Conservation (phyloP, 2,329 filamentous ascomycete species). For the Bipolaris bicolor region DNA sequence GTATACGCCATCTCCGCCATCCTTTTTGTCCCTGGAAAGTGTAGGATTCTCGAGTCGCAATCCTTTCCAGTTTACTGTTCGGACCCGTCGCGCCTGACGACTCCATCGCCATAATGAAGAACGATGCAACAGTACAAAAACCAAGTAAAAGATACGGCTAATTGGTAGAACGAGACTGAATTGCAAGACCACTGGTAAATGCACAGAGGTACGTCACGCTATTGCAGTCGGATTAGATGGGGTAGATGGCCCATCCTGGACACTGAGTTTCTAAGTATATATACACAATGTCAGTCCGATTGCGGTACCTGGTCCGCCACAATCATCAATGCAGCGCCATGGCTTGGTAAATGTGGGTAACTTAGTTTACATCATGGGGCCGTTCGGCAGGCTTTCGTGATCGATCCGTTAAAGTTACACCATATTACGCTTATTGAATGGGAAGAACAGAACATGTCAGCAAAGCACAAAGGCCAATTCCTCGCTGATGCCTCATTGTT, state of each 20-base stretch:
- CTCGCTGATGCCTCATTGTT: neutral
- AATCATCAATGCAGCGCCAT: neutral
- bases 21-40: conserved; percentile 48
- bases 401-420: neutral
- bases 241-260: neutral
- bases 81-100: neutral
- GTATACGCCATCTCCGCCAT: conserved; percentile 51
- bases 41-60: conserved; percentile 36
- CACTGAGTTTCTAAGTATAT: neutral
- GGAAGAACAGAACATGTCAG: neutral
- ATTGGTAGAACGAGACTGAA: neutral
- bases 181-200: neutral
- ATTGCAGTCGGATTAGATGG: neutral
- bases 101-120: conserved; percentile 3
- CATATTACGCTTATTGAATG: neutral
- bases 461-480: neutral
- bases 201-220: neutral
- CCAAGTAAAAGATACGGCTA: neutral
- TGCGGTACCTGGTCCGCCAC: neutral
- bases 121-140: neutral
- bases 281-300: neutral
- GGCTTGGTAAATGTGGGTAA: conserved; percentile 12
- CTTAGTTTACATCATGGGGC: neutral
- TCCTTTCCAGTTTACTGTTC: conserved; percentile 15
- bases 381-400: neutral